Evolutionary conservation across 495 filamentous ascomycete species (phyloP).

Genomic region (Rusavskia elegans): DNA sequence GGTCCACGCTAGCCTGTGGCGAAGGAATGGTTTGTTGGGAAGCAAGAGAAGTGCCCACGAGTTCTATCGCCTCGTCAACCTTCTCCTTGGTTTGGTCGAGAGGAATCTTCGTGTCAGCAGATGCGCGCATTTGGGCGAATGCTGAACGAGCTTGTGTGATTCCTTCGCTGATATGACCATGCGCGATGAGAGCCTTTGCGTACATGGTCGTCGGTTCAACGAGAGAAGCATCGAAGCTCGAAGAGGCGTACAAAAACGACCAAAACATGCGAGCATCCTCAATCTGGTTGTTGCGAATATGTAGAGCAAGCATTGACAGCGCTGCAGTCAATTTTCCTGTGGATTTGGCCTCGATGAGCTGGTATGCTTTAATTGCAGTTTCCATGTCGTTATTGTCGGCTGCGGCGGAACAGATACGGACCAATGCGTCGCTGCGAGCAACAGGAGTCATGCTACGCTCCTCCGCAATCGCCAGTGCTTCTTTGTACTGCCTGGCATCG

Average conservation of each 20-base stretch:
- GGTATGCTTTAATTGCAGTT: constrained; percentile 53
- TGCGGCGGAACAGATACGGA: constrained; percentile 45
- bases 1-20: constrained; percentile 37
- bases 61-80: constrained; percentile 74
- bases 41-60: constrained; percentile 44
- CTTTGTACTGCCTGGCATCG: constrained; percentile 41
- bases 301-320: constrained; percentile 73
- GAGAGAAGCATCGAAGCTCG: constrained; percentile 41
- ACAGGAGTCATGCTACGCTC: constrained; percentile 27
- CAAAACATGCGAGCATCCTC: constrained; percentile 60
- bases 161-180: constrained; percentile 61
- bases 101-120: constrained; percentile 14
- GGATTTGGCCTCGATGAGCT: constrained; percentile 32
- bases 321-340: constrained; percentile 43
- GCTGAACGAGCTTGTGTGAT: constrained; percentile 62
- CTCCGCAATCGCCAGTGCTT: constrained; percentile 52
- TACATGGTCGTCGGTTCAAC: constrained; percentile 82
- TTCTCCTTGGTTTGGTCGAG: constrained; percentile 49
- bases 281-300: constrained; percentile 65
- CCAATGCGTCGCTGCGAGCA: constrained; percentile 37
- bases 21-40: constrained; percentile 32
- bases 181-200: constrained; percentile 63
- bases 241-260: constrained; percentile 41
- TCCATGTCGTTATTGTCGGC: constrained; percentile 64
- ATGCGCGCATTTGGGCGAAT: constrained; percentile 59